Evolutionary conservation across 2,329 filamentous ascomycete genomes (phyloP), one percentile per base, ranked within the genome.

Genomic region (Penicillium nordicum): DNA sequence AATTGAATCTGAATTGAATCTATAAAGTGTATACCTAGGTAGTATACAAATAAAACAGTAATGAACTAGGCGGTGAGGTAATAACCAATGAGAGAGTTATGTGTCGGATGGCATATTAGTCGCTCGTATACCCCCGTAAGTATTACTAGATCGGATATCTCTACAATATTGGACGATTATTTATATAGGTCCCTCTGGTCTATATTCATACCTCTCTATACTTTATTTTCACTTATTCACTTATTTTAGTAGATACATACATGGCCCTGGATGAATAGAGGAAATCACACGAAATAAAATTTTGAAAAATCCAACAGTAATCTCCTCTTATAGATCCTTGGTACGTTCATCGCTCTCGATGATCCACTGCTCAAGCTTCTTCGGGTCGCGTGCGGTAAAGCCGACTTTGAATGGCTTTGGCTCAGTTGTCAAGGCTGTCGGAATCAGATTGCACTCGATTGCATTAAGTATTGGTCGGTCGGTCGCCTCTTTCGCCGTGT

Each of bases 401-500:
- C 82, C 79, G 45, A 83, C 76, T 72, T 86, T 86, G 71, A 87
- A 87, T 1, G 81, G 80, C 71, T 84, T 85, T 0, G 84, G 84
- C 61, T 87, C 83, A 2, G 82, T 82, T 0, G 83, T 85, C 68
- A 87, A 69, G 9, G 80, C 79, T 0, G 84, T 86, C 0, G 83
- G 79, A 21, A 80, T 80, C 2, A 73, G 70, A 64, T 81, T 86
- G 63, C 82, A 85, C 30, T 83, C 81, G 38, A 87, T 76, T 0
- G 80, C 75, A 66, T 87, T 76, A 60, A 86, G 70, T 42, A 84
- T 76, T 0, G 84, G 83, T 10, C 72, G 70, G 58, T 84, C 82
- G 2, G 69, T 71, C 1, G 63, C 53, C 25, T 82, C 68, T 43
- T 76, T 74, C 0, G 81, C 75, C 0, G 79, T 76, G 2, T 78